Evolutionary conservation across 129 eudicot genomes (phyloP).

Genomic region (Flaveria linearis): DNA sequence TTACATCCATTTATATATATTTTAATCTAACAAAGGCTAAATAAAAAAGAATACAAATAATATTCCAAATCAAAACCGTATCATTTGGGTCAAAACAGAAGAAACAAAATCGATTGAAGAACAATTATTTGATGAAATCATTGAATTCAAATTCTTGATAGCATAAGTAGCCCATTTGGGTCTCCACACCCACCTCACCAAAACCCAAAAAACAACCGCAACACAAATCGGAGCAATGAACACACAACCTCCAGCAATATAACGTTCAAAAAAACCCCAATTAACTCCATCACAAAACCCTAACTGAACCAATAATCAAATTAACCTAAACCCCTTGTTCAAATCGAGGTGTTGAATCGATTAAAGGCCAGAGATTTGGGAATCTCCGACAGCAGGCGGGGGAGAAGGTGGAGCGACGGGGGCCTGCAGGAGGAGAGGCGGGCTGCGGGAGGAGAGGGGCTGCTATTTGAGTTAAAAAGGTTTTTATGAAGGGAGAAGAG

Average conservation of each 20-base stretch:
- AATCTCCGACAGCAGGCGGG: background rate
- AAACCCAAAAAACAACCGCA: conserved; percentile 71
- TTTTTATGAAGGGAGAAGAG: too few relatives aligned
- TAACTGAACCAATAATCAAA: background rate
- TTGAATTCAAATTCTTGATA: background rate
- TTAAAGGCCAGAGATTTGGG: background rate
- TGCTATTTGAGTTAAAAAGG: too few relatives aligned
- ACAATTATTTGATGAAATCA: conserved; percentile 10
- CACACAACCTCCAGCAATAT: conserved; percentile 48
- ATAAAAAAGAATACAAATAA: too few relatives aligned
- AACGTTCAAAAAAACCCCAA: conserved; percentile 42
- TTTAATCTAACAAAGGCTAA: too few relatives aligned
- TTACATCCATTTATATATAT: too few relatives aligned
- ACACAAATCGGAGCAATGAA: conserved; percentile 59
- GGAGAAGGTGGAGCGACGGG: too few relatives aligned
- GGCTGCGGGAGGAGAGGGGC: too few relatives aligned
- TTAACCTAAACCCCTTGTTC: background rate
- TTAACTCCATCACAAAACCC: too few relatives aligned
- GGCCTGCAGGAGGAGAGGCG: too few relatives aligned
- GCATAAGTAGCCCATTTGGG: conserved; percentile 59
- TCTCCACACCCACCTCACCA: too few relatives aligned
- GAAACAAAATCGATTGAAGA: conserved; percentile 24
- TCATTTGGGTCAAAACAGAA: too few relatives aligned
- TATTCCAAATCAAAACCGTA: too few relatives aligned
- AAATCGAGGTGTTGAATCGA: background rate